phyloP scores from a whole-genome alignment of 139 green algal genomes.

The Chlorella vulgaris region DNA sequence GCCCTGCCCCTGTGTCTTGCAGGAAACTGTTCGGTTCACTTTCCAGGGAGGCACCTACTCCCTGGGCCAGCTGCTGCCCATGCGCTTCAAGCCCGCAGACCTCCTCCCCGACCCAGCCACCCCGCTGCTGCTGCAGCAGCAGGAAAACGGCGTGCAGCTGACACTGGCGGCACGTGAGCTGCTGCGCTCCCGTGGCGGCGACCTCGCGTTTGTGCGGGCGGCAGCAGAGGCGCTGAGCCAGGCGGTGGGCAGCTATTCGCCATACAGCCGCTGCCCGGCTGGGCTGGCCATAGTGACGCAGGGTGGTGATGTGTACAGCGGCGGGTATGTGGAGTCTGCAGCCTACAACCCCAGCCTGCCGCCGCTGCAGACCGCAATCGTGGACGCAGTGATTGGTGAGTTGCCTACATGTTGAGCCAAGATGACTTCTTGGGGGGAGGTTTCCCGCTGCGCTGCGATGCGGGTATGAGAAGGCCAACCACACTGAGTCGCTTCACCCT shows the following conservation, averaged over 20 bases:
- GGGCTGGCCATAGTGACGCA: slow-evolving; percentile 66
- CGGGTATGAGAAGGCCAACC: too few relatives aligned
- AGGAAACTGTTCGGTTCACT: slow-evolving; percentile 68
- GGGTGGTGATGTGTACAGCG: slow-evolving; percentile 59
- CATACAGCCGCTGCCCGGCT: slow-evolving; percentile 80
- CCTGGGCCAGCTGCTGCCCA: slow-evolving; percentile 73
- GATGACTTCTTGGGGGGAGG: neutral
- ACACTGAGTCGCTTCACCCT: neutral
- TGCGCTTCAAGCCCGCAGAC: slow-evolving; percentile 78
- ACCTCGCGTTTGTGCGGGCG: slow-evolving; percentile 43
- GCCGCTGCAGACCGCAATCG: slow-evolving; percentile 78
- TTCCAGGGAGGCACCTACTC: slow-evolving; percentile 57
- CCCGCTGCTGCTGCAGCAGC: slow-evolving; percentile 75
- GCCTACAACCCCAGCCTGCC: slow-evolving; percentile 88
- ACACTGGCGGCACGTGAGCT: slow-evolving; percentile 3
- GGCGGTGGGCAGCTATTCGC: slow-evolving; percentile 64
- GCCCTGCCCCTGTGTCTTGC: neutral
- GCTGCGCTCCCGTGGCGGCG: neutral
- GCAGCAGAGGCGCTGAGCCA: slow-evolving; percentile 50
- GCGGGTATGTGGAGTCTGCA: slow-evolving; percentile 78
- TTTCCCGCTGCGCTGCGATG: neutral
- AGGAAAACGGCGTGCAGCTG: slow-evolving; percentile 65
- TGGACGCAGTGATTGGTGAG: slow-evolving; percentile 61
- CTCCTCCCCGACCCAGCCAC: slow-evolving; percentile 52
- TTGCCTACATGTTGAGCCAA: neutral